phyloP scores from a whole-genome alignment of 2,329 filamentous ascomycete species.

The Helotiales sp. region DNA sequence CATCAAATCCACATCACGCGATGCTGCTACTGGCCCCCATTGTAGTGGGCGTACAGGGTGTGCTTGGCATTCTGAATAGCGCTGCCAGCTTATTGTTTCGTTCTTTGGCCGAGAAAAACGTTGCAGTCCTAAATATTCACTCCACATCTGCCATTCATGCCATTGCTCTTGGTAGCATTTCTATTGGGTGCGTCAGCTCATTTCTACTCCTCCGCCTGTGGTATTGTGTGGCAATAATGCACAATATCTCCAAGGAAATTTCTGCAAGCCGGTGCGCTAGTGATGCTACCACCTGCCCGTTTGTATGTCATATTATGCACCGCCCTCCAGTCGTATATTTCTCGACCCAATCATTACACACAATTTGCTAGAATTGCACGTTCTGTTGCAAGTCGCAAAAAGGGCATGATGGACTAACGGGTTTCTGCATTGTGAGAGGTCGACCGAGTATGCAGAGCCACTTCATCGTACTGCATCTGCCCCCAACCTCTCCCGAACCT shows the following conservation, averaged over 20 bases:
- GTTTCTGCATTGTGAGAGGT: neutral
- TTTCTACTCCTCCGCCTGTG: neutral
- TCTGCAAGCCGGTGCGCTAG: neutral
- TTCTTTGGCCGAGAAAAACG: neutral
- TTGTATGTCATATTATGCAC: neutral
- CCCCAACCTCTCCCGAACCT: neutral
- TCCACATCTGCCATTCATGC: constrained; percentile 10
- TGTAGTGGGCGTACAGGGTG: constrained; percentile 1
- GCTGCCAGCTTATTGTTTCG: constrained; percentile 2
- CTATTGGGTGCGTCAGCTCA: constrained; percentile 4
- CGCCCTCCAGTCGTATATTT: neutral
- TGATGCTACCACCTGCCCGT: neutral
- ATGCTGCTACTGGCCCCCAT: neutral
- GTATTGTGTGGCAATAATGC: neutral
- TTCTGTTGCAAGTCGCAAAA: constrained; percentile 1
- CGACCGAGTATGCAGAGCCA: neutral
- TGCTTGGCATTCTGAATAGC: constrained; percentile 4
- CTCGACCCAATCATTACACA: too few relatives aligned
- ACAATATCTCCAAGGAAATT: neutral
- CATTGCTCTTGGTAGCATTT: constrained; percentile 1
- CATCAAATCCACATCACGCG: neutral
- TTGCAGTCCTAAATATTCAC: neutral
- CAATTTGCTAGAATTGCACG: too few relatives aligned
- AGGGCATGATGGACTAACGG: neutral
- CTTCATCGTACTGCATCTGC: neutral